Evolutionary conservation across 2,329 filamentous ascomycete genomes (phyloP).

Genomic region (Cytospora leucostoma): DNA sequence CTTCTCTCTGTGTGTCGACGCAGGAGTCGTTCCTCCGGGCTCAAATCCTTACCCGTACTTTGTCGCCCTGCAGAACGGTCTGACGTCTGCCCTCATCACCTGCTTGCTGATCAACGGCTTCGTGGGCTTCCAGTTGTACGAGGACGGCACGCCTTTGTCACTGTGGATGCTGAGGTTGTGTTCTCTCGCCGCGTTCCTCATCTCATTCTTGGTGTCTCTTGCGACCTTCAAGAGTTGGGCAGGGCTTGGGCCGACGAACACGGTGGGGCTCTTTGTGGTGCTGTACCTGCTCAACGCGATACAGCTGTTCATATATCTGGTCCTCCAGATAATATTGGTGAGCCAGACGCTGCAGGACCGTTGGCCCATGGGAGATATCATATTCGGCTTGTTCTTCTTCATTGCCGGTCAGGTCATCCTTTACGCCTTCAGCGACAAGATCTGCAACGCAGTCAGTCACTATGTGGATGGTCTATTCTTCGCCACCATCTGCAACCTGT

Average conservation of each 20-base stretch:
- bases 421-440: conserved; percentile 82
- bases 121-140: conserved; percentile 96
- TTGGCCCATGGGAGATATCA: conserved; percentile 92
- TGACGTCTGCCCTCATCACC: conserved; percentile 82
- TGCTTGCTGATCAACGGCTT: conserved; percentile 96
- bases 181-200: conserved; percentile 78
- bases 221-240: conserved; percentile 93
- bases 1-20: conserved; percentile 85
- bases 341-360: conserved; percentile 88
- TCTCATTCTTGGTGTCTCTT: conserved; percentile 84
- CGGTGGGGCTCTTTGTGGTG: conserved; percentile 85
- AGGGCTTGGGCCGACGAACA: conserved; percentile 81
- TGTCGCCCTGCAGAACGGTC: conserved; percentile 80
- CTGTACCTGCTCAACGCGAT: conserved; percentile 90
- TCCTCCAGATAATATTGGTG: conserved; percentile 87
- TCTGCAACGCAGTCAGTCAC: conserved; percentile 83
- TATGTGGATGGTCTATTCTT: conserved; percentile 96
- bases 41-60: conserved; percentile 87
- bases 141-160: conserved; percentile 90
- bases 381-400: conserved; percentile 89
- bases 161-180: conserved; percentile 87
- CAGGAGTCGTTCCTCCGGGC: conserved; percentile 85
- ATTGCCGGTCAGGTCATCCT: conserved; percentile 88
- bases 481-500: conserved; percentile 86
- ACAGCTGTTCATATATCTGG: conserved; percentile 80